These are phyloP conservation scores for Caloboletus firmus DNA, from an alignment of 1,284 basidiomycete species.

Conservation along the genomic window DNA sequence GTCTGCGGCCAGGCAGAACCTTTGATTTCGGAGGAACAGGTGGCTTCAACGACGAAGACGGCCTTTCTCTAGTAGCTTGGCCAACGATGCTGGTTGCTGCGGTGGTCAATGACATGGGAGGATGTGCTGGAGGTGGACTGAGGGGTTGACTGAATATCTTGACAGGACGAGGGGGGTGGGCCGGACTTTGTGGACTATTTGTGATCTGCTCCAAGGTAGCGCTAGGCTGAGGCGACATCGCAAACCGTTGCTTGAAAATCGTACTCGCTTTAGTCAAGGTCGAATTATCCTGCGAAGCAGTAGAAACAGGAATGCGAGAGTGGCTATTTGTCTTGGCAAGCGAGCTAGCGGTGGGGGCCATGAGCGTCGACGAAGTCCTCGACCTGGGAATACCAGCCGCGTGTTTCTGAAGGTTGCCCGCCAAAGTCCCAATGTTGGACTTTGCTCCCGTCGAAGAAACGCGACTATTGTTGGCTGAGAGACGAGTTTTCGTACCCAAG, in stretches of 20 bases:
- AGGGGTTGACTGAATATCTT: constrained; percentile 59
- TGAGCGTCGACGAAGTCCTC: constrained; percentile 51
- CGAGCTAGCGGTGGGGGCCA: constrained; percentile 75
- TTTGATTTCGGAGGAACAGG: constrained; percentile 39
- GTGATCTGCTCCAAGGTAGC: constrained; percentile 44
- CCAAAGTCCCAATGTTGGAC: constrained; percentile 18
- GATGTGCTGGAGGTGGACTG: constrained; percentile 35
- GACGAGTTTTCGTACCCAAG: constrained; percentile 26
- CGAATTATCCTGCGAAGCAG: constrained; percentile 15
- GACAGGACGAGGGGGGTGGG: constrained; percentile 14
- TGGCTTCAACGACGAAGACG: constrained; percentile 13
- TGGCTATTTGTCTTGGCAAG: constrained; percentile 54
- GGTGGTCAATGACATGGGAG: constrained; percentile 32
- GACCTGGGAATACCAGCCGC: constrained; percentile 8
- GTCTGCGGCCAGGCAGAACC: constrained; percentile 53
- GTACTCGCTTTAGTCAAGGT: constrained; percentile 9
- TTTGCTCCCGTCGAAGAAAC: constrained; percentile 38
- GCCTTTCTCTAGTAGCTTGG: neutral
- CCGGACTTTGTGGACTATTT: constrained; percentile 39
- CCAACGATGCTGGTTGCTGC: constrained; percentile 32
- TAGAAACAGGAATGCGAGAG: constrained; percentile 18
- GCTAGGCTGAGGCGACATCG: constrained; percentile 17
- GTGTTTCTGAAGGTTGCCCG: constrained; percentile 21
- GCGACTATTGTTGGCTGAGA: constrained; percentile 1
- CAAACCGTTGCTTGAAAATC: constrained; percentile 23